These are phyloP conservation scores for Pseudofabraea citricarpa DNA, from an alignment of 2,329 filamentous ascomycete genomes.

Conservation along the genomic window DNA sequence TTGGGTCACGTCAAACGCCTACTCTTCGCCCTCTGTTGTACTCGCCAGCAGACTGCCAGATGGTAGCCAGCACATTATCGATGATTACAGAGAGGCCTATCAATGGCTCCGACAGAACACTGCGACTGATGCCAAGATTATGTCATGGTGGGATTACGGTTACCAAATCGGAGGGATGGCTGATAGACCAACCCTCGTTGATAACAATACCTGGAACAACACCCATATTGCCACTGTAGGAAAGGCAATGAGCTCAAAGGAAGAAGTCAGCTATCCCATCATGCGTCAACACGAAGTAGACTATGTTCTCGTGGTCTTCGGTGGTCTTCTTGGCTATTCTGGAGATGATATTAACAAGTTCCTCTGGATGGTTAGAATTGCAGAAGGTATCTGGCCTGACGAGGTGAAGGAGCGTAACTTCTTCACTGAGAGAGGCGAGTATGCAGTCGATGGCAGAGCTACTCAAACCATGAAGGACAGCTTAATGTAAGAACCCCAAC, in stretches of 20 bases:
- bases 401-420: slow-evolving; percentile 96
- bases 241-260: slow-evolving; percentile 95
- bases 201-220: slow-evolving; percentile 99
- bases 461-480: slow-evolving; percentile 99
- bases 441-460: slow-evolving; percentile 87
- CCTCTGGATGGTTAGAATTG: slow-evolving; percentile 99
- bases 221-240: slow-evolving; percentile 98
- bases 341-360: slow-evolving; percentile 99
- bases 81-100: slow-evolving; percentile 98
- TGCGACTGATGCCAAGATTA: slow-evolving; percentile 89
- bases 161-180: slow-evolving; percentile 99
- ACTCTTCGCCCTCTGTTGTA: slow-evolving; percentile 96
- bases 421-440: slow-evolving; percentile 91
- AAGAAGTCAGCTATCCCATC: slow-evolving; percentile 98
- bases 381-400: slow-evolving; percentile 99
- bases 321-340: slow-evolving; percentile 91
- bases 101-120: slow-evolving; percentile 99
- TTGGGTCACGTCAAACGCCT: slow-evolving; percentile 98
- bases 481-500: slow-evolving; percentile 70
- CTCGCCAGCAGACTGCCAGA: slow-evolving; percentile 88
- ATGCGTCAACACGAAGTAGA: slow-evolving; percentile 98
- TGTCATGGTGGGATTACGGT: slow-evolving; percentile 99
- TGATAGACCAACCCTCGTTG: slow-evolving; percentile 90
- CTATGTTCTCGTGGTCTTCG: slow-evolving; percentile 97
- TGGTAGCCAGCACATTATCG: slow-evolving; percentile 96